A percentile compares a stretch with the other conserved stretches of the same genome.
These are phyloP conservation scores for Torulaspora indica DNA, from an alignment of 805 yeast genomes.

Conservation along the genomic window DNA sequence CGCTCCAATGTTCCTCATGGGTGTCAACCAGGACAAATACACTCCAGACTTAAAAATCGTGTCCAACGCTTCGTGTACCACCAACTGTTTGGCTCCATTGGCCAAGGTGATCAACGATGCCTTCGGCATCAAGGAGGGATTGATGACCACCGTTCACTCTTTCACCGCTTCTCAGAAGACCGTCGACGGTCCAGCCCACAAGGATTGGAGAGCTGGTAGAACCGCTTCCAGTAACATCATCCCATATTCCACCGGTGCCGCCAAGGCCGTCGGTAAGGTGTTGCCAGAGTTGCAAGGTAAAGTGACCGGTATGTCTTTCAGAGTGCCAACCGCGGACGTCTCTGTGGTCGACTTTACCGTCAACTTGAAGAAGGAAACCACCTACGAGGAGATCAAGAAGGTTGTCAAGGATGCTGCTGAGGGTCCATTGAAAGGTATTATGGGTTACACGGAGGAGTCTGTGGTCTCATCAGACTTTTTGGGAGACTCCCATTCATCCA, in stretches of 20 bases:
- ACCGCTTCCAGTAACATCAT: slow-evolving; percentile 71
- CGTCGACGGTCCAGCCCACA: slow-evolving; percentile 73
- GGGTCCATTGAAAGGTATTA: slow-evolving; percentile 56
- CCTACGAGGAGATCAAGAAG: slow-evolving; percentile 60
- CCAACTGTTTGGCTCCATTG: slow-evolving; percentile 71
- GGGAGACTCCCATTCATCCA: slow-evolving; percentile 56
- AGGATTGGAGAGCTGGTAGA: slow-evolving; percentile 80
- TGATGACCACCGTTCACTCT: slow-evolving; percentile 72
- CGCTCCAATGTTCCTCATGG: slow-evolving; percentile 70
- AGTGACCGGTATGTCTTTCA: slow-evolving; percentile 68
- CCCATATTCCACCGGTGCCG: slow-evolving; percentile 74
- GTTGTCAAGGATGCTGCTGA: slow-evolving; percentile 56
- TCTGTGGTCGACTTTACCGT: slow-evolving; percentile 69
- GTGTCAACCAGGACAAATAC: slow-evolving; percentile 62
- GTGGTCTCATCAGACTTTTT: slow-evolving; percentile 69
- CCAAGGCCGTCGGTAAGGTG: slow-evolving; percentile 72
- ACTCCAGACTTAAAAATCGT: slow-evolving; percentile 52
- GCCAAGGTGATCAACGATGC: slow-evolving; percentile 63
- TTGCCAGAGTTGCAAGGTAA: slow-evolving; percentile 68
- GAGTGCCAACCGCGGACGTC: slow-evolving; percentile 71
- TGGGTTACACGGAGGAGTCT: slow-evolving; percentile 67
- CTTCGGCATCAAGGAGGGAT: slow-evolving; percentile 67
- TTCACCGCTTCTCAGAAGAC: slow-evolving; percentile 70
- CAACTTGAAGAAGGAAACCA: slow-evolving; percentile 52
- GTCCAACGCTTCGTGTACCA: slow-evolving; percentile 70